Conservation (phyloP, 2,329 filamentous ascomycete genomes). For the Pseudocercospora ulei region DNA sequence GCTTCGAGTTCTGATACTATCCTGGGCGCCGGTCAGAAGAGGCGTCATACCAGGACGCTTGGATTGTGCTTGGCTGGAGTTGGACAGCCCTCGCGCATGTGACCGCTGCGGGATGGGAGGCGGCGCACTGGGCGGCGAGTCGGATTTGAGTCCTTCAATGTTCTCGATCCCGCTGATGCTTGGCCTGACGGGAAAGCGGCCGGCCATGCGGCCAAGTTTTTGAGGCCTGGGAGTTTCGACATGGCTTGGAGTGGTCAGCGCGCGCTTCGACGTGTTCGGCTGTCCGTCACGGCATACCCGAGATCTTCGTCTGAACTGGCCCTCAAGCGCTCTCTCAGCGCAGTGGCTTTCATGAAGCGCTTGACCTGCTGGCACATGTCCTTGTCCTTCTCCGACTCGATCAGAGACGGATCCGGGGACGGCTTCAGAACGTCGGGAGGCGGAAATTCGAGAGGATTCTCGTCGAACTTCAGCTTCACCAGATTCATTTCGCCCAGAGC, state of each 20-base stretch:
- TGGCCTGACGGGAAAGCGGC: conserved; percentile 56
- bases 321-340: conserved; percentile 29
- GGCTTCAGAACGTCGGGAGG: conserved; percentile 40
- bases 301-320: conserved; percentile 27
- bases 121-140: conserved; percentile 50
- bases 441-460: conserved; percentile 75
- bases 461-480: conserved; percentile 79
- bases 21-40: conserved; percentile 54
- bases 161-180: conserved; percentile 56
- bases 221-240: conserved; percentile 67
- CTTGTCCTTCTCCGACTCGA: conserved; percentile 52
- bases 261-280: conserved; percentile 4
- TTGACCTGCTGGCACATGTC: conserved; percentile 53
- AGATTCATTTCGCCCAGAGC: conserved; percentile 87
- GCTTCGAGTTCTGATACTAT: conserved; percentile 56
- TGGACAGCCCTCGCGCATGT: conserved; percentile 55
- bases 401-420: conserved; percentile 32
- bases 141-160: conserved; percentile 48
- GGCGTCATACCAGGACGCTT: conserved; percentile 62
- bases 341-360: conserved; percentile 45
- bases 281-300: conserved; percentile 15
- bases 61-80: conserved; percentile 34
- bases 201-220: conserved; percentile 45
- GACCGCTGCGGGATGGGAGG: conserved; percentile 73
- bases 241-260: conserved; percentile 46